Conservation (phyloP, 2,329 filamentous ascomycete genomes). For the Penicillium capsulatum region DNA sequence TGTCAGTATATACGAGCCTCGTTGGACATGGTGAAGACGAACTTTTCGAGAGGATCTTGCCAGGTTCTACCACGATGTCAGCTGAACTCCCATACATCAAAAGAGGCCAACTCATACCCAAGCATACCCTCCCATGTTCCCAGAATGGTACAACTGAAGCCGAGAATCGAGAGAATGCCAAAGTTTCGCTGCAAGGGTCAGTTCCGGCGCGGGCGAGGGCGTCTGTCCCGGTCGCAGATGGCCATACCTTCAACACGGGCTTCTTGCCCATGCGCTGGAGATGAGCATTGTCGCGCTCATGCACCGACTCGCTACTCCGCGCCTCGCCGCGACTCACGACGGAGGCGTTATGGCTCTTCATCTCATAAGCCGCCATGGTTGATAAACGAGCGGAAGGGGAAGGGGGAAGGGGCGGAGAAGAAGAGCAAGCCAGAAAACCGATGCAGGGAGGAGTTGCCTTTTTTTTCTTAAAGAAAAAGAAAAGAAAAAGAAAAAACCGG, state of each 20-base stretch:
- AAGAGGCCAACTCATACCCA: too few species aligned
- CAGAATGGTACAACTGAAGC: constrained; percentile 41
- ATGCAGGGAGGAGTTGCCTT: too few species aligned
- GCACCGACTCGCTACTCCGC: not conserved
- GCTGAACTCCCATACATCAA: too few species aligned
- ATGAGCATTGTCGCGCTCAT: constrained; percentile 3
- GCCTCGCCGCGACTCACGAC: not conserved
- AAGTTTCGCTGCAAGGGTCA: constrained; percentile 37
- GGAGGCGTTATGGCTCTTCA: not conserved
- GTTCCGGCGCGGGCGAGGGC: too few species aligned
- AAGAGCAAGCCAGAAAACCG: too few species aligned
- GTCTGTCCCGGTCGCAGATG: not conserved
- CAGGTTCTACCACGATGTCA: too few species aligned
- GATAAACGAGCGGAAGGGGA: not conserved
- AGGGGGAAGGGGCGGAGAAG: not conserved
- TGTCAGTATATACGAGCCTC: constrained; percentile 2
- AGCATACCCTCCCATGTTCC: constrained; percentile 41
- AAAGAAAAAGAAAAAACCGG: too few species aligned
- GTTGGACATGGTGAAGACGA: not conserved
- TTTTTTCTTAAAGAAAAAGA: too few species aligned
- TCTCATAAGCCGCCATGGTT: not conserved
- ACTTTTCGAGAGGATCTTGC: constrained; percentile 22
- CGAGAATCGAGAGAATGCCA: constrained; percentile 39
- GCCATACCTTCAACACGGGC: constrained; percentile 7
- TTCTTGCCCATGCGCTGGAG: constrained; percentile 7